Evolutionary conservation across 1,284 basidiomycete species (phyloP).

Genomic region (Microbotryum intermedium): DNA sequence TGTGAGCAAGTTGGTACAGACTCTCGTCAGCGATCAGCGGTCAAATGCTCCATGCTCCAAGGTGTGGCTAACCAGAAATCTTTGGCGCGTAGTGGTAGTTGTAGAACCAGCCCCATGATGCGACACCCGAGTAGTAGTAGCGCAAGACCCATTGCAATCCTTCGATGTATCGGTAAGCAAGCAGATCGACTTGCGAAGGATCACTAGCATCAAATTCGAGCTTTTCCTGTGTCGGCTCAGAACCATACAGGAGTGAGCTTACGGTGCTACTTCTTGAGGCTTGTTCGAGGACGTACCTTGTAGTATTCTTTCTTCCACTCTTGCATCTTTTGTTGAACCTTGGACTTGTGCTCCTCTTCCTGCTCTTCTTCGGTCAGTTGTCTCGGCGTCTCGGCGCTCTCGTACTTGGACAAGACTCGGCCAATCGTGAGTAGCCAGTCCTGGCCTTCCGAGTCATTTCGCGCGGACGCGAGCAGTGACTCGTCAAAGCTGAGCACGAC

Average conservation of each 20-base stretch:
- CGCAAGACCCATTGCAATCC: constrained; percentile 98
- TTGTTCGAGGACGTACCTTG: constrained; percentile 48
- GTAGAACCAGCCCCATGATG: constrained; percentile 99
- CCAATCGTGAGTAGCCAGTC: constrained; percentile 57
- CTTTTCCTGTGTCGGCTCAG: constrained; percentile 48
- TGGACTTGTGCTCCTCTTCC: constrained; percentile 64
- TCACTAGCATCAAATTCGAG: constrained; percentile 61
- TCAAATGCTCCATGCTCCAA: neutral
- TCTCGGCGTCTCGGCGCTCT: constrained; percentile 64
- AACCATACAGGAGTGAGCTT: neutral
- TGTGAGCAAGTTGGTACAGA: neutral
- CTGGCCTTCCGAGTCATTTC: constrained; percentile 36
- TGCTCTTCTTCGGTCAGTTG: constrained; percentile 59
- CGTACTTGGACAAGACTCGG: constrained; percentile 77
- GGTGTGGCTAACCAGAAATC: constrained; percentile 61
- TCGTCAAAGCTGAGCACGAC: constrained; percentile 46
- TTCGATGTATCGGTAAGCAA: constrained; percentile 78
- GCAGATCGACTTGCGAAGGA: constrained; percentile 52
- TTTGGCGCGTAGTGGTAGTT: constrained; percentile 94
- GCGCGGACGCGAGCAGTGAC: constrained; percentile 34
- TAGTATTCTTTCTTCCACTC: constrained; percentile 91
- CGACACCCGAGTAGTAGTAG: constrained; percentile 95
- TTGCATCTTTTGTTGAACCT: constrained; percentile 72
- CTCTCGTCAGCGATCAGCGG: neutral
- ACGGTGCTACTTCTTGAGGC: too few relatives aligned